phyloP scores from a whole-genome alignment of 768 basidiomycete genomes.

The Rhizopogon salebrosus region DNA sequence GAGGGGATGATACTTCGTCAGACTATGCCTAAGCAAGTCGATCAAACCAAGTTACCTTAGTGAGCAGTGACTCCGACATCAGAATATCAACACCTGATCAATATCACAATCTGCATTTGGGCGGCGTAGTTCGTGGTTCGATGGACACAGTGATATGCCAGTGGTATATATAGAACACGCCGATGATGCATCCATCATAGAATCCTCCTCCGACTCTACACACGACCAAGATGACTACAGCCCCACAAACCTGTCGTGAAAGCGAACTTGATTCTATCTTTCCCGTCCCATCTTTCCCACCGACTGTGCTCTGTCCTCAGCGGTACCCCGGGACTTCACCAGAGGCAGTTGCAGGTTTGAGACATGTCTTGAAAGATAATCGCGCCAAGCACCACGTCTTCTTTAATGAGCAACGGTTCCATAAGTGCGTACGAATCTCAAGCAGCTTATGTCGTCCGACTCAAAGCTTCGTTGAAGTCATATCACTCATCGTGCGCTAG shows the following conservation, averaged over 20 bases:
- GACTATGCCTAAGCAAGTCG: no score
- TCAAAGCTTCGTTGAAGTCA: slow-evolving; percentile 14
- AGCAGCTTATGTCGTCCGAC: background rate
- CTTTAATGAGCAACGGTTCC: slow-evolving; percentile 41
- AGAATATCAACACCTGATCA: no score
- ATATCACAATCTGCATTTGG: no score
- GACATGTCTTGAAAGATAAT: slow-evolving; percentile 39
- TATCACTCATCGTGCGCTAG: slow-evolving; percentile 23
- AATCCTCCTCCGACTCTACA: no score
- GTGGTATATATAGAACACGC: no score
- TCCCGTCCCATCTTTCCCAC: slow-evolving; percentile 4
- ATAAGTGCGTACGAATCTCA: slow-evolving; percentile 37
- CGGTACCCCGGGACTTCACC: slow-evolving; percentile 7
- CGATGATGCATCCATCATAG: no score
- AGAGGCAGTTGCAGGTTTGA: slow-evolving; percentile 25
- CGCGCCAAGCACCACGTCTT: slow-evolving; percentile 44
- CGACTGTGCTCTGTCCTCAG: background rate
- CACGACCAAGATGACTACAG: background rate
- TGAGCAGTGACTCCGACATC: no score
- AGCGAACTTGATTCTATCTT: slow-evolving; percentile 3
- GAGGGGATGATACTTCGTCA: no score
- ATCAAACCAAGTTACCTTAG: no score
- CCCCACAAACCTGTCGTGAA: no score
- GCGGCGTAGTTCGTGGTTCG: no score
- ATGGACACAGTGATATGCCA: no score